A percentile compares a stretch with the other conserved stretches of the same genome.
Conservation (phyloP, 345 rosid genomes). For the Excoecaria cochinchinensis region DNA sequence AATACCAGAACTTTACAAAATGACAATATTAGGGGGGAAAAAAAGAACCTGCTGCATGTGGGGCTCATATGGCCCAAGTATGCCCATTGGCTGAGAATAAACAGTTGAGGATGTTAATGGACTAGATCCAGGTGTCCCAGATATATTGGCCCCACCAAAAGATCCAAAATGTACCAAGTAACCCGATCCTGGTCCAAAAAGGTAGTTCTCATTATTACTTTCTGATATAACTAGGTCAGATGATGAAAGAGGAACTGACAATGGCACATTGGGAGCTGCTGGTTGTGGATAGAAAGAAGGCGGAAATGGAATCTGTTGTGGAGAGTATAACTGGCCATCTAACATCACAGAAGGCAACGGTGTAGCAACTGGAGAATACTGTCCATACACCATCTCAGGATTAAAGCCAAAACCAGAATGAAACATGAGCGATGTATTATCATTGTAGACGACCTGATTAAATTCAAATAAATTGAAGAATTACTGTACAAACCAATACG, state of each 20-base stretch:
- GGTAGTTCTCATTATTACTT: conserved; percentile 37
- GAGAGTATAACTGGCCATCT: conserved; percentile 52
- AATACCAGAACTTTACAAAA: conserved; percentile 8
- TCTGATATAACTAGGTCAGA: conserved; percentile 46
- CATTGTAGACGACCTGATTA: conserved; percentile 57
- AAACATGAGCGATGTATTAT: conserved; percentile 46
- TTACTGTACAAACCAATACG: not conserved
- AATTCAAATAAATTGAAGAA: conserved; percentile 1
- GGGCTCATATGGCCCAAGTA: conserved; percentile 72
- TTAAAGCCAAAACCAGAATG: conserved; percentile 53
- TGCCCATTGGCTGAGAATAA: conserved; percentile 68
- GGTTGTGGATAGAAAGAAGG: conserved; percentile 44
- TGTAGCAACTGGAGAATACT: conserved; percentile 47
- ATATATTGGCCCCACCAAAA: conserved; percentile 45
- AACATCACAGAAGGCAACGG: conserved; percentile 51
- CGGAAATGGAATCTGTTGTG: conserved; percentile 52
- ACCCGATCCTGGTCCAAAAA: conserved; percentile 50
- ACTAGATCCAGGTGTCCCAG: conserved; percentile 41
- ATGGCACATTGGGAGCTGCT: conserved; percentile 37
- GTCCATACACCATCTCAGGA: conserved; percentile 54
- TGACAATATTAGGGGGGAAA: not conserved
- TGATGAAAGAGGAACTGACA: conserved; percentile 44
- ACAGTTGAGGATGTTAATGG: conserved; percentile 40
- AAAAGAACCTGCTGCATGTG: conserved; percentile 50
- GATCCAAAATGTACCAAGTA: conserved; percentile 52